Base-by-base conservation (phyloP, 1,139 yeast species). In the Suhomyces choctaworum region DNA sequence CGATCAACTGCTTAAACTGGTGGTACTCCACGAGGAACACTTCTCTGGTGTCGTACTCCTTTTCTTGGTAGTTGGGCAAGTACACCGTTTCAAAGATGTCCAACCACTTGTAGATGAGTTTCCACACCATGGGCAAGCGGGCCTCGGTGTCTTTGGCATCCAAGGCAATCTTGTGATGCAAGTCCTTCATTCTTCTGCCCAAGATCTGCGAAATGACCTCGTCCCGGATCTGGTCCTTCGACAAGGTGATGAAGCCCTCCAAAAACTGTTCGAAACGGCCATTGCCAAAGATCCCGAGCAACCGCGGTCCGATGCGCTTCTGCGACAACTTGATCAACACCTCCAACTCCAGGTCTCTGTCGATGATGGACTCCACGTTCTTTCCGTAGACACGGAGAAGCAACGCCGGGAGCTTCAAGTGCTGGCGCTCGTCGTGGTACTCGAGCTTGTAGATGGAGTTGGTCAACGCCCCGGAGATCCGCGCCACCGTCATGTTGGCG, bases 171-270 rank as follows among this genome's bases (percentile, higher is more conserved):
- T 90, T 89, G 42, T 74, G 74, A 55, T 92, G 98, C 42, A 92
- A 71, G 50, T 92, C 97, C 51, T 92, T 83, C 97, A 92, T 92
- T 65, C 98, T 81, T 66, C 96, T 80, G 7, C 96, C 97, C 46
- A 92, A 82, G 68, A 87, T 86, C 46, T 83, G 82, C 31, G 92
- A 80, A 14, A 86, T 80, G 16, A 81, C 80, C 42, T 86, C 80
- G 45, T 81, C 80, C 54, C 95, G 73, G 39, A 92, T 77, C 47
- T 86, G 88, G 9, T 75, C 72, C 49, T 79, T 82, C 31, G 80
- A 77, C 44, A 92, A 70, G 1, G 97, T 82, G 40, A 77, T 66
- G 22, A 89, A 89, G 34, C 92, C 86, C 36, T 82, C 85, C 45
- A 92, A 66, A 54, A 92, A 92, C 60, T 89, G 96, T 60, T 92